Conservation (phyloP, 805 yeast genomes). For the Saccharomyces eubayanus region DNA sequence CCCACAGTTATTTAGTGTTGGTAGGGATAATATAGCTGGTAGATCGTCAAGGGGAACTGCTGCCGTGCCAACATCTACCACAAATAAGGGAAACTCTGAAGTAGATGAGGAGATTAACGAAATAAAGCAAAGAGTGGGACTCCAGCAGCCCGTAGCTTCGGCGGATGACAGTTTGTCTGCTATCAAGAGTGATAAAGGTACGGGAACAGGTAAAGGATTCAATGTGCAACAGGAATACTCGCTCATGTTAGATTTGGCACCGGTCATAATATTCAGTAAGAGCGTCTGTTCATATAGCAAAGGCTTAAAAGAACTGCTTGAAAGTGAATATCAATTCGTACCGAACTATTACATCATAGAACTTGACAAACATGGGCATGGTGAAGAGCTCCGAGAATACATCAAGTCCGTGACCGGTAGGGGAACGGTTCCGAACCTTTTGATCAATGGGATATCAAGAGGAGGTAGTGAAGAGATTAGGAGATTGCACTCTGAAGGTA, state of each 20-base stretch:
- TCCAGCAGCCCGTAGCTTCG: background rate
- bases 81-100: background rate
- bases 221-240: conserved; percentile 47
- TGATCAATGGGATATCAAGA: conserved; percentile 62
- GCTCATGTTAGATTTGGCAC: conserved; percentile 50
- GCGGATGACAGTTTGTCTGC: background rate
- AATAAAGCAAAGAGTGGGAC: background rate
- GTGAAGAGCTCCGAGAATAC: conserved; percentile 65
- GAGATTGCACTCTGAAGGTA: conserved; percentile 49
- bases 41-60: background rate
- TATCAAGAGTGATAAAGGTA: background rate
- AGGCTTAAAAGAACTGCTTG: conserved; percentile 57
- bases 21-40: background rate
- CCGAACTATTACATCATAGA: conserved; percentile 75
- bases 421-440: conserved; percentile 82
- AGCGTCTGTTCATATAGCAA: conserved; percentile 68
- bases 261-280: conserved; percentile 57
- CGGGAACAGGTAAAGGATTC: conserved; percentile 21
- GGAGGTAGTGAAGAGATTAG: conserved; percentile 88
- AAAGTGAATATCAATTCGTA: conserved; percentile 49
- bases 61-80: background rate
- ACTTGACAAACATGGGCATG: conserved; percentile 72
- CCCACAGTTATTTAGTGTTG: background rate
- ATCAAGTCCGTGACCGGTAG: conserved; percentile 66
- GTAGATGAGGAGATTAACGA: background rate